Conservation (phyloP, 1,284 basidiomycete genomes). For the Pisolithus thermaeus region DNA sequence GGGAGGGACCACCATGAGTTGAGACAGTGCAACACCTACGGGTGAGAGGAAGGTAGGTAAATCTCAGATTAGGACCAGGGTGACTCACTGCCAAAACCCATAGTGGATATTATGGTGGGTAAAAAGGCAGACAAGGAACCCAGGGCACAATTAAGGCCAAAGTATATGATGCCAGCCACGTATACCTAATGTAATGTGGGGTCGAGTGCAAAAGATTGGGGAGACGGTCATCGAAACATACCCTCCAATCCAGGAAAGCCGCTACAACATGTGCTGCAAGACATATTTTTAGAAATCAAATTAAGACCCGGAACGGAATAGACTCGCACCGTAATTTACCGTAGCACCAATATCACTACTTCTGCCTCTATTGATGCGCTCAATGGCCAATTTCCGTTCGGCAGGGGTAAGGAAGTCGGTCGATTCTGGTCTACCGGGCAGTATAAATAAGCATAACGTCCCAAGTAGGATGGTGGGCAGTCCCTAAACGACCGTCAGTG, state of each 20-base stretch:
- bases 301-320: not conserved
- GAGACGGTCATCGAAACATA: slow-evolving; percentile 22
- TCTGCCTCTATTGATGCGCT: slow-evolving; percentile 67
- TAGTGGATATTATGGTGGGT: slow-evolving; percentile 75
- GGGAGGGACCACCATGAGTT: slow-evolving; percentile 76
- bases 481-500: slow-evolving; percentile 35
- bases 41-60: slow-evolving; percentile 1
- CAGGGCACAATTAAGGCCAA: slow-evolving; percentile 73
- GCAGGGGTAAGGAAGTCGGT: slow-evolving; percentile 64
- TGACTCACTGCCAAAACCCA: slow-evolving; percentile 47
- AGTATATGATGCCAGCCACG: slow-evolving; percentile 62
- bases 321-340: slow-evolving; percentile 54
- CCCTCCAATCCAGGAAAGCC: slow-evolving; percentile 71
- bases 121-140: slow-evolving; percentile 80
- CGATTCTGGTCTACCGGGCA: slow-evolving; percentile 77
- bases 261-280: slow-evolving; percentile 50
- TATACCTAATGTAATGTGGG: slow-evolving; percentile 42
- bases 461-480: slow-evolving; percentile 67
- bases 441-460: slow-evolving; percentile 53
- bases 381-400: slow-evolving; percentile 68
- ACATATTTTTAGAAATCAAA: not conserved
- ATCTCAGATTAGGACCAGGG: not conserved
- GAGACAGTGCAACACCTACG: slow-evolving; percentile 48
- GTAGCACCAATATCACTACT: slow-evolving; percentile 62
- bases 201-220: not conserved